Base-by-base conservation (phyloP, 306 rosid species). In the Oxytropis ochrocephala region DNA sequence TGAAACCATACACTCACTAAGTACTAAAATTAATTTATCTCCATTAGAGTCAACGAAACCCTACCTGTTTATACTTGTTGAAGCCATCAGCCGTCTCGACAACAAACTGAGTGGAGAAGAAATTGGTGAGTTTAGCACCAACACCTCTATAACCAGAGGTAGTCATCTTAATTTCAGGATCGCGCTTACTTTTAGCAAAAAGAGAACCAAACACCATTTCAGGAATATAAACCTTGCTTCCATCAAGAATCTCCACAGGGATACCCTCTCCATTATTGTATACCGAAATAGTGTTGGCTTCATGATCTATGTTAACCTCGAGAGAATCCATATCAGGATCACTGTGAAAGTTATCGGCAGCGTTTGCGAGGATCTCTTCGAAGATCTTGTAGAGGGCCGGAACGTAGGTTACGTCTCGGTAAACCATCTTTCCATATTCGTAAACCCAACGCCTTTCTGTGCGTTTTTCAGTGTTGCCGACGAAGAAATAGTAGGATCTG, bases 301-400 rank as follows among this genome's bases (percentile, higher is more conserved):
- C 98, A 0, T 77, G 88, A 24, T 90, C 91, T 11, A 94, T 85
- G 2, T 42, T 13, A 13, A 94, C 98, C 72, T 85, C 86, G 8
- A 94, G 12, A 0, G 95, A 50, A 16, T 90, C 84, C 98, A 90
- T 94, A 0, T 79, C 64, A 3, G 89, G 89, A 30, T 94, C 98
- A 2, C 98, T 78, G 85, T 94, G 98, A 74, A 90, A 90, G 77
- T 94, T 94, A 35, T 94, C 98, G 0, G 98, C 97, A 0, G 98
- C 98, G 14, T 90, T 94, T 50, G 88, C 98, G 17, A 94, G 84
- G n/a, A 94, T 94, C 83, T 94, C 98, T n/a, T 90, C 98, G 57
- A 94, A 94, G 84, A 94, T 94, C 79, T 90, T 94, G 88, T 90
- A 90, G 0, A 94, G 92, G 1, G 96, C 98, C 0, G 98, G 97